phyloP scores from a whole-genome alignment of 2,329 filamentous ascomycete species.

The Alternaria panax region DNA sequence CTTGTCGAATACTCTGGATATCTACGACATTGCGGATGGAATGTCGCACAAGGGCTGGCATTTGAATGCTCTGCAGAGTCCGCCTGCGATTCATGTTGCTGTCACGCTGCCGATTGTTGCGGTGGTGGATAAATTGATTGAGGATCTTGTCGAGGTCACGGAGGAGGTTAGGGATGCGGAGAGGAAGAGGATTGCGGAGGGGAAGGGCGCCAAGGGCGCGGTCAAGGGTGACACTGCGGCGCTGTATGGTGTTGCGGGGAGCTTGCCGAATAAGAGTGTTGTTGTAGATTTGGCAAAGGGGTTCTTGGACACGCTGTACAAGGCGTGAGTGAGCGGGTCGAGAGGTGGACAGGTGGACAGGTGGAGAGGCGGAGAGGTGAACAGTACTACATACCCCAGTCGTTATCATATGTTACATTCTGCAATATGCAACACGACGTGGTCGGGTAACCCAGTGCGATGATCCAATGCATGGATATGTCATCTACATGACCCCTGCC shows the following conservation, averaged over 20 bases:
- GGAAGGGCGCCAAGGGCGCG: slow-evolving; percentile 66
- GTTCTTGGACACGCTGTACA: slow-evolving; percentile 92
- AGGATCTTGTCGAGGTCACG: slow-evolving; percentile 69
- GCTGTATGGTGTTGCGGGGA: slow-evolving; percentile 93
- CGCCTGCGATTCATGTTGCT: slow-evolving; percentile 90
- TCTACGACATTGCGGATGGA: slow-evolving; percentile 92
- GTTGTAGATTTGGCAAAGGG: slow-evolving; percentile 89
- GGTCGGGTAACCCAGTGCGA: too few relatives aligned
- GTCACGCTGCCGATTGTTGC: slow-evolving; percentile 87
- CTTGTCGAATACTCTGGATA: slow-evolving; percentile 79
- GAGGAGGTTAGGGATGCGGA: slow-evolving; percentile 83
- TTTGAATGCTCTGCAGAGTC: slow-evolving; percentile 90
- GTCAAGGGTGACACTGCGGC: slow-evolving; percentile 81
- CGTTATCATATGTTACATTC: neutral
- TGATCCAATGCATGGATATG: neutral
- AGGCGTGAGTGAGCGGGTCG: slow-evolving; percentile 63
- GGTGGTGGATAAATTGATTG: slow-evolving; percentile 79
- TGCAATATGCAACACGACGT: too few relatives aligned
- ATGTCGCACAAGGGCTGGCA: slow-evolving; percentile 91
- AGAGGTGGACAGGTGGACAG: neutral
- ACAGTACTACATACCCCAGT: neutral
- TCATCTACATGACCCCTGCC: neutral
- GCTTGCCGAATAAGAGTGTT: slow-evolving; percentile 92
- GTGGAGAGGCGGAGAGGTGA: too few relatives aligned
- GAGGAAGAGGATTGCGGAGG: slow-evolving; percentile 72